phyloP scores from a whole-genome alignment of 2,329 filamentous ascomycete species.

The Xylaria hypoxylon region DNA sequence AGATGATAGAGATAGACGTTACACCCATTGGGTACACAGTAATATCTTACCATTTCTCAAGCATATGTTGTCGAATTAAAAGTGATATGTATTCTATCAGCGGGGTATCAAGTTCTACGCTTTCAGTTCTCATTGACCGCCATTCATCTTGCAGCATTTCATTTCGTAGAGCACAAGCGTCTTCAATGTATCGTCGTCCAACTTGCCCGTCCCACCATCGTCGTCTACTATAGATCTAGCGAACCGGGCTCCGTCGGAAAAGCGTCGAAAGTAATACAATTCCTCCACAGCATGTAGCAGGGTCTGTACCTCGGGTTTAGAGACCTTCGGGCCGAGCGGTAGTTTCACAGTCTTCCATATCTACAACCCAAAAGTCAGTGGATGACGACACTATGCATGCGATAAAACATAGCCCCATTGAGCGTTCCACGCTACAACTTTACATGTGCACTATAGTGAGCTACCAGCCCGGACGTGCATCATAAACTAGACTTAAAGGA shows the following conservation, averaged over 20 bases:
- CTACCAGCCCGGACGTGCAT: neutral
- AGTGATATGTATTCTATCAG: neutral
- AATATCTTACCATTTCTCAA: constrained; percentile 27
- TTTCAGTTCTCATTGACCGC: neutral
- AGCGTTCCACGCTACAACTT: neutral
- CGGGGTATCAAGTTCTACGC: neutral
- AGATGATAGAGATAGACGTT: constrained; percentile 32
- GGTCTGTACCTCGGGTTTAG: constrained; percentile 63
- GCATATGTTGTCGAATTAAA: neutral
- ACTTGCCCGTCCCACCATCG: constrained; percentile 41
- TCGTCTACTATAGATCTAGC: constrained; percentile 52
- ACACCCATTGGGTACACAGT: constrained; percentile 25
- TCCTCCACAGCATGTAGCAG: constrained; percentile 68
- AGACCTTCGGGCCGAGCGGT: constrained; percentile 53
- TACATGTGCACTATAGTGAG: neutral
- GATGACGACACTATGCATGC: neutral
- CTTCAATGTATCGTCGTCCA: constrained; percentile 59
- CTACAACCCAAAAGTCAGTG: constrained; percentile 49
- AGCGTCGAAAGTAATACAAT: constrained; percentile 66
- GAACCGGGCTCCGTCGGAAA: constrained; percentile 59
- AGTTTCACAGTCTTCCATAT: constrained; percentile 58
- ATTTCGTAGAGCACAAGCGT: constrained; percentile 57
- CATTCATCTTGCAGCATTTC: constrained; percentile 53
- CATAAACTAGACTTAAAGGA: neutral
- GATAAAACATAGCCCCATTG: neutral